A percentile compares a stretch with the other conserved stretches of the same genome.
These are phyloP conservation scores for Ulvella scutata DNA, from an alignment of 139 green algal genomes.

Conservation along the genomic window DNA sequence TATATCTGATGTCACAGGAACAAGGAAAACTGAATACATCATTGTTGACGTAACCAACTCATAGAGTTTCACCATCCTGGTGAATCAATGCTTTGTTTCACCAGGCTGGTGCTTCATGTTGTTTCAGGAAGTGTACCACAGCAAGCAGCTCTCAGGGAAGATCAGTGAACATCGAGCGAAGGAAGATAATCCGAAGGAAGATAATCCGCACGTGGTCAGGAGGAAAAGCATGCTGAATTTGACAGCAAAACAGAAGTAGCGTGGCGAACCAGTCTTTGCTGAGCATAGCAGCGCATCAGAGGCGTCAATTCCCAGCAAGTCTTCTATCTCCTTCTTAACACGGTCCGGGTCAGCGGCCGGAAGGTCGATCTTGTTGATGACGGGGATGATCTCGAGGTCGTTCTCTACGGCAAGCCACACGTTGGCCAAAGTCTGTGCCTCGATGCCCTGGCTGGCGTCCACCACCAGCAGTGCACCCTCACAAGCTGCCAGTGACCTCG, in stretches of 20 bases:
- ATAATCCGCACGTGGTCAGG: too few relatives aligned
- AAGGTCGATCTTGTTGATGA: constrained; percentile 98
- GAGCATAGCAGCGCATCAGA: constrained; percentile 37
- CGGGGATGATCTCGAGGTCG: constrained; percentile 87
- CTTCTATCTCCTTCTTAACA: constrained; percentile 86
- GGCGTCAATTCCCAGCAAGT: constrained; percentile 83
- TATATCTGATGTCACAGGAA: too few relatives aligned
- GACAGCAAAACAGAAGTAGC: neutral
- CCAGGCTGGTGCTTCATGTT: too few relatives aligned
- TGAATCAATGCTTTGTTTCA: too few relatives aligned
- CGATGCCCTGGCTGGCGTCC: constrained; percentile 89
- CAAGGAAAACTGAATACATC: too few relatives aligned
- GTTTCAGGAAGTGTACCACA: too few relatives aligned
- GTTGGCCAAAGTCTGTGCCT: constrained; percentile 97
- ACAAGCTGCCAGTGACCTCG: constrained; percentile 81
- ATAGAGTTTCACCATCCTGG: too few relatives aligned
- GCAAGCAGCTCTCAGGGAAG: too few relatives aligned
- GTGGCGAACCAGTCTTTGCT: constrained; percentile 24
- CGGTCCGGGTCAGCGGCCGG: constrained; percentile 82
- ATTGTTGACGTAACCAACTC: too few relatives aligned
- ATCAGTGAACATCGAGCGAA: too few relatives aligned
- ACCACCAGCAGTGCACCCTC: constrained; percentile 95
- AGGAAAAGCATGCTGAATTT: neutral
- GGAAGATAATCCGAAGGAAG: too few relatives aligned
- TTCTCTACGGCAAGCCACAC: constrained; percentile 95